These are phyloP conservation scores for Aspergillus fijiensis DNA, from an alignment of 2,329 filamentous ascomycete genomes.

Conservation along the genomic window DNA sequence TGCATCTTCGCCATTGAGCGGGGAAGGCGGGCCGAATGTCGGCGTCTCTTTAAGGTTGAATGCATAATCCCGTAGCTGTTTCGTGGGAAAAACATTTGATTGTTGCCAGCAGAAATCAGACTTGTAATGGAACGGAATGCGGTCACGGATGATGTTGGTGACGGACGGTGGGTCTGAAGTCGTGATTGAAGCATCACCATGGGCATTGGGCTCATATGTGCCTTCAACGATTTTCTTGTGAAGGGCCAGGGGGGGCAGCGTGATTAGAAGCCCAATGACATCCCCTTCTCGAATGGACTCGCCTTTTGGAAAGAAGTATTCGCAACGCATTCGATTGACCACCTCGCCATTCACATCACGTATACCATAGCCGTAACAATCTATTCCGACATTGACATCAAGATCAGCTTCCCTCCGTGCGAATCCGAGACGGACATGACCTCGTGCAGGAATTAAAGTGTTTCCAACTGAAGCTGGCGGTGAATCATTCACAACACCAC, in stretches of 20 bases:
- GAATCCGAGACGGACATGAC: conserved; percentile 51
- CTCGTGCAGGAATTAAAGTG: conserved; percentile 31
- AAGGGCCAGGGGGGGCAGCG: conserved; percentile 77
- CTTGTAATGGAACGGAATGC: conserved; percentile 92
- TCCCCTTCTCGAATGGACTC: conserved; percentile 85
- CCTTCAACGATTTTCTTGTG: conserved; percentile 87
- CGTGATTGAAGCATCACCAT: conserved; percentile 43
- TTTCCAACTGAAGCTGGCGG: conserved; percentile 21
- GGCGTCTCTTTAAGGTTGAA: conserved; percentile 48
- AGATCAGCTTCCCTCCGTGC: conserved; percentile 48
- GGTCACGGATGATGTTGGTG: conserved; percentile 86
- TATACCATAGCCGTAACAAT: conserved; percentile 93
- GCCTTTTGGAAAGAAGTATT: conserved; percentile 77
- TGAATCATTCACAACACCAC: conserved; percentile 53
- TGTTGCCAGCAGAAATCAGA: conserved; percentile 86
- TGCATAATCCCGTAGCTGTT: conserved; percentile 75
- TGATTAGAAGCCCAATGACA: conserved; percentile 90
- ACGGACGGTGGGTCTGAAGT: conserved; percentile 53
- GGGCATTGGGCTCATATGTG: conserved; percentile 81
- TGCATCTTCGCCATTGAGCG: conserved; percentile 66
- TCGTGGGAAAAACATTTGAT: conserved; percentile 65
- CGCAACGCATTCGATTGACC: conserved; percentile 89
- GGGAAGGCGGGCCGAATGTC: conserved; percentile 52
- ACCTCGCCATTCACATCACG: conserved; percentile 88
- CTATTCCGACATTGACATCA: conserved; percentile 69